Conservation (phyloP, 306 rosid genomes). For the Rubus idaeus region DNA sequence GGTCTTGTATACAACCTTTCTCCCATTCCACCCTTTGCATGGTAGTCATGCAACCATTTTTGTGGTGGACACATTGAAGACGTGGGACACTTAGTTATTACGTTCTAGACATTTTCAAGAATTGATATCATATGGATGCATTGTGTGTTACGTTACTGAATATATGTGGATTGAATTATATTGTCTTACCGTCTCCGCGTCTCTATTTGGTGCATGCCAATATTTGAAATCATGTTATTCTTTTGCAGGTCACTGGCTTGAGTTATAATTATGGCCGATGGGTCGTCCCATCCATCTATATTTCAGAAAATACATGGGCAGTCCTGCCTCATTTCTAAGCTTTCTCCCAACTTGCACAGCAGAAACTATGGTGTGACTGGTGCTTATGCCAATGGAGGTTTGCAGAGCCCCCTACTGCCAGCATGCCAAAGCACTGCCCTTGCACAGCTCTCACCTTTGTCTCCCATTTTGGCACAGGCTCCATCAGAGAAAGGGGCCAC, state of each 20-base stretch:
- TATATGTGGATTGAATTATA: background rate
- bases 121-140: background rate
- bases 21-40: too few species aligned
- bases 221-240: conserved; percentile 14
- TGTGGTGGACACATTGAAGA: too few species aligned
- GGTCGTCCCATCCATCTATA: conserved; percentile 56
- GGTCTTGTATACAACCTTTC: too few species aligned
- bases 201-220: background rate
- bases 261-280: conserved; percentile 65
- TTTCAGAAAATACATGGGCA: conserved; percentile 72
- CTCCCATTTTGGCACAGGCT: conserved; percentile 49
- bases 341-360: conserved; percentile 40
- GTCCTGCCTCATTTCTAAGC: conserved; percentile 63
- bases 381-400: conserved; percentile 40
- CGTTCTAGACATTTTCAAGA: background rate
- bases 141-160: background rate
- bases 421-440: conserved; percentile 36
- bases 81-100: background rate
- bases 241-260: conserved; percentile 46
- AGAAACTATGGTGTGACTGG: conserved; percentile 34
- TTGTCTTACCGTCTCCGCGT: background rate
- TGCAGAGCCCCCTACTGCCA: conserved; percentile 34
- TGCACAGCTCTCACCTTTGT: conserved; percentile 34
- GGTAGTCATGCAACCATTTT: too few species aligned
- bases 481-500: conserved; percentile 66